Base-by-base conservation (phyloP, 306 rosid genomes). In the Lagenaria siceraria region DNA sequence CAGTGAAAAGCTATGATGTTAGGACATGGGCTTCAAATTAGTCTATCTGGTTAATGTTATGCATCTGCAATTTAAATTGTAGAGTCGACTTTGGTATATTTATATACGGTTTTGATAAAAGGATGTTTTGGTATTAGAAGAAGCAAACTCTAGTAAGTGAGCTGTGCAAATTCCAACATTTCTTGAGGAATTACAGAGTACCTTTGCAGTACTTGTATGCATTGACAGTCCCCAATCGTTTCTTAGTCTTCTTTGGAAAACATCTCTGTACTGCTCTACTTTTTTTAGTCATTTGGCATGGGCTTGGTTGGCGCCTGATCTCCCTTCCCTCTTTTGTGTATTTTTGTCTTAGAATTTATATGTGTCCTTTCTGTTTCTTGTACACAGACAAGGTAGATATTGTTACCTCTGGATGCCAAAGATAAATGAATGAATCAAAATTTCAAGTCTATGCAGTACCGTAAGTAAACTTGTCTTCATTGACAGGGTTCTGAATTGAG, bases 161-260 rank as follows among this genome's bases (percentile, higher is more conserved):
- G 76, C 76, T 72, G 43, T 17, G 59, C 40, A 72, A 49, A 18
- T 72, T 71, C 36, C 76, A 46, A 48, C 76, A 70, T 49, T 24
- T 25, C 53, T 66, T 12, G 35, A 48, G 76, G 59, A 71, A 25
- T 48, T 46, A 15, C 58, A 12, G 7, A 48, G 76, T 49, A 72
- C 10, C 76, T 48, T 13, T 22, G 19, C 52, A 40, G 22, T 69
- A 7, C 33, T 19, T 9, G 24, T 19, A 65, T 65, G 25, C 35
- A 10, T 65, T 11, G 0, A 35, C 9, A 33, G 17, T 70, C 38
- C 18, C 75, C 22, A 7, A 22, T 70, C 8, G n/a, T 40, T 21
- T 69, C 21, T 66, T 40, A 21, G 19, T n/a, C 53, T 66, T 21
- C 4, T 21, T 40, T 40, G 74, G 52, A 40, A 6, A 66, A 40